Evolutionary conservation across 2,329 filamentous ascomycete species (phyloP).

Genomic region (Trichoderma sp.): DNA sequence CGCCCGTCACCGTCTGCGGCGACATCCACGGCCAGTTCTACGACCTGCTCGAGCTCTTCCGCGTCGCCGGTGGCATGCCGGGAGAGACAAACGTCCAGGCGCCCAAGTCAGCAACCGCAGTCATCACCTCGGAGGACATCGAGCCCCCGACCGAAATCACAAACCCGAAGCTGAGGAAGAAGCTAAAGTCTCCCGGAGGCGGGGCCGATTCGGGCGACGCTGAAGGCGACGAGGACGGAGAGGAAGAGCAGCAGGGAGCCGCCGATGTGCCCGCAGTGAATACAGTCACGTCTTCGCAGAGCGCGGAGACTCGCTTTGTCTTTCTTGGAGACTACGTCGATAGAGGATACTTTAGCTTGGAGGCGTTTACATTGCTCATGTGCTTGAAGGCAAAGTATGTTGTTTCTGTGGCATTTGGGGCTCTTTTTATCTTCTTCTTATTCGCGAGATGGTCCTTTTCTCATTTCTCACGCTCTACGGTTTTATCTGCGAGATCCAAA

Average conservation of each 20-base stretch:
- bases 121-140: slow-evolving; percentile 87
- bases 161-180: slow-evolving; percentile 81
- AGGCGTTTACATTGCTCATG: slow-evolving; percentile 95
- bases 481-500: slow-evolving; percentile 14
- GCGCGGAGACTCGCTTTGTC: slow-evolving; percentile 56
- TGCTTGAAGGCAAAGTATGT: slow-evolving; percentile 75
- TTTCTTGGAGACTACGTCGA: slow-evolving; percentile 91
- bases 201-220: slow-evolving; percentile 50
- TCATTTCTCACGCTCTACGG: neutral
- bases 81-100: slow-evolving; percentile 71
- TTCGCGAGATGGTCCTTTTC: neutral
- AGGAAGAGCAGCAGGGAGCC: slow-evolving; percentile 31
- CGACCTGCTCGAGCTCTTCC: slow-evolving; percentile 93
- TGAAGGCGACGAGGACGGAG: slow-evolving; percentile 48
- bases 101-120: slow-evolving; percentile 65
- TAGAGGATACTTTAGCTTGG: slow-evolving; percentile 93
- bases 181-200: slow-evolving; percentile 57
- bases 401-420: neutral
- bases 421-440: neutral
- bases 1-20: slow-evolving; percentile 94
- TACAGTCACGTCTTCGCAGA: slow-evolving; percentile 41
- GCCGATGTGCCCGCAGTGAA: neutral
- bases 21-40: slow-evolving; percentile 99
- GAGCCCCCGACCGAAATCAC: slow-evolving; percentile 88
- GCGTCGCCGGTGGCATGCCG: slow-evolving; percentile 94